Percentiles rank a stretch among this genome's conserved stretches.
Conservation (phyloP, 73 alveolate genomes). For the Paramecium bursaria region DNA sequence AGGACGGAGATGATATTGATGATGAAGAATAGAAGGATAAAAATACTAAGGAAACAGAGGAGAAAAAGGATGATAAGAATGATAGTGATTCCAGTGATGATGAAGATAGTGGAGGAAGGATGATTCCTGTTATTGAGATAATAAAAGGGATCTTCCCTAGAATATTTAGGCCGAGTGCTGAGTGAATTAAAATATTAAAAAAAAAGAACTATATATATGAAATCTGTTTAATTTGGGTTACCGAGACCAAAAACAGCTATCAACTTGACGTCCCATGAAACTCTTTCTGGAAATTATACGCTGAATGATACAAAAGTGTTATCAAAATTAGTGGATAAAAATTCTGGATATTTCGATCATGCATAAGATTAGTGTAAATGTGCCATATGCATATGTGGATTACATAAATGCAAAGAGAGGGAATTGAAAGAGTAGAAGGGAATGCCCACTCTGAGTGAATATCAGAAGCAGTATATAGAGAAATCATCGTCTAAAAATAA, state of each 20-base stretch:
- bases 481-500: constrained; percentile 3
- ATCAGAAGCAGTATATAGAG: constrained; percentile 17
- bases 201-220: no score
- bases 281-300: constrained; percentile 1
- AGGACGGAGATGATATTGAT: no score
- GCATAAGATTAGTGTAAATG: constrained; percentile 42
- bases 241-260: constrained; percentile 43
- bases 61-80: no score
- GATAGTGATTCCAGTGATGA: no score
- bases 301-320: constrained; percentile 1
- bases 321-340: constrained; percentile 19
- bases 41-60: no score
- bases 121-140: no score
- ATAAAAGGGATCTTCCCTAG: no score
- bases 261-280: constrained; percentile 1
- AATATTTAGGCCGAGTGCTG: no score
- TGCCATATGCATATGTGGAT: constrained; percentile 37
- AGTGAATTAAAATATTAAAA: no score
- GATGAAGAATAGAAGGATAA: no score
- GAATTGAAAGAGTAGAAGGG: constrained; percentile 52
- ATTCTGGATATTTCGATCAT: constrained; percentile 12
- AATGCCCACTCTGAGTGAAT: neutral
- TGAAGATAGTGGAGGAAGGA: no score
- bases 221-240: neutral
- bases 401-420: constrained; percentile 7